These are phyloP conservation scores for Apiospora saccharicola DNA, from an alignment of 2,329 filamentous ascomycete species.

Conservation along the genomic window DNA sequence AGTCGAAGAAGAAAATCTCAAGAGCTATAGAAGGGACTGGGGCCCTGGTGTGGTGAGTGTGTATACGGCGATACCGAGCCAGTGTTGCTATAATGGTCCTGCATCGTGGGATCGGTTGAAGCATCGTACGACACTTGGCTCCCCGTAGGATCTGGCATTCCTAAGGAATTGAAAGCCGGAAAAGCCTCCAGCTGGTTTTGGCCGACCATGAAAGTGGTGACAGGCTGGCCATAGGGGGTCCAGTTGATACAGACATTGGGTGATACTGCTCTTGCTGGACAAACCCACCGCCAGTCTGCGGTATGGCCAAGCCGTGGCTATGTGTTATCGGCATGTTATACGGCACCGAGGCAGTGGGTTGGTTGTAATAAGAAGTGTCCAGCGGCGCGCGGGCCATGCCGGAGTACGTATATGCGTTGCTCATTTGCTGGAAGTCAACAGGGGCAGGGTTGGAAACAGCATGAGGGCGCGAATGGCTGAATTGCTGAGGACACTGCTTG, in stretches of 20 bases:
- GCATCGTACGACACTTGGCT: slow-evolving; percentile 43
- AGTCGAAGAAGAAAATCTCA: neutral
- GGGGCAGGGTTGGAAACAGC: slow-evolving; percentile 29
- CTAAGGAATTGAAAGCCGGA: slow-evolving; percentile 46
- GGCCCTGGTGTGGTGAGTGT: slow-evolving; percentile 50
- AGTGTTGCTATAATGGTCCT: slow-evolving; percentile 48
- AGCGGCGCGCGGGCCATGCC: slow-evolving; percentile 32
- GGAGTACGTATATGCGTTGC: slow-evolving; percentile 31
- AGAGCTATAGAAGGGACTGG: slow-evolving; percentile 45
- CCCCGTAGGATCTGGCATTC: slow-evolving; percentile 44
- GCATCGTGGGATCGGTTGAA: slow-evolving; percentile 41
- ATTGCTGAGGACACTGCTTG: slow-evolving; percentile 40
- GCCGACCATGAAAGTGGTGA: slow-evolving; percentile 43
- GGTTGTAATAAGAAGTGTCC: slow-evolving; percentile 31
- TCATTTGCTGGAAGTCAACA: slow-evolving; percentile 32
- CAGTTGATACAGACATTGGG: slow-evolving; percentile 42
- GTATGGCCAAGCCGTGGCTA: slow-evolving; percentile 35
- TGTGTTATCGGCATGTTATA: slow-evolving; percentile 32
- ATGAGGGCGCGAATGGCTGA: slow-evolving; percentile 33
- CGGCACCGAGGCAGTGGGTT: slow-evolving; percentile 30
- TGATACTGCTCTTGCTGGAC: slow-evolving; percentile 39
- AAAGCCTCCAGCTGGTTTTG: slow-evolving; percentile 47
- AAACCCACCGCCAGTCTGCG: slow-evolving; percentile 30
- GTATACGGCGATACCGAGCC: slow-evolving; percentile 53
- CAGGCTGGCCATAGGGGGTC: slow-evolving; percentile 36